These are phyloP conservation scores for Kwoniella sp. DNA, from an alignment of 768 basidiomycete species.

Conservation along the genomic window DNA sequence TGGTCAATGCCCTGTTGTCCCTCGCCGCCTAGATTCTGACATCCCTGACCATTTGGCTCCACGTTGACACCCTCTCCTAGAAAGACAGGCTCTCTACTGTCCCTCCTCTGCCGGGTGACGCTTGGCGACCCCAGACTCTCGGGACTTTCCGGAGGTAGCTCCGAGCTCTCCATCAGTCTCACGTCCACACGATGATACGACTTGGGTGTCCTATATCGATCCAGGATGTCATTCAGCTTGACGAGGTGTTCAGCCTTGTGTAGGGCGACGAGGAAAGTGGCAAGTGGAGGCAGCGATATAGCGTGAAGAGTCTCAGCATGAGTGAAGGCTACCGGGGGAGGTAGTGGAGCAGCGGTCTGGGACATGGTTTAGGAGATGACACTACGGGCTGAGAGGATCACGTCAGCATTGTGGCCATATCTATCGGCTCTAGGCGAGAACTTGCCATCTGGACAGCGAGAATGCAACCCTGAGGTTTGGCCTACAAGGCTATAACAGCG, in stretches of 20 bases:
- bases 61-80: not conserved
- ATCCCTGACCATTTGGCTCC: no score
- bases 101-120: not conserved
- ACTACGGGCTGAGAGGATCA: no score
- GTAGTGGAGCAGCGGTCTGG: slow-evolving; percentile 3
- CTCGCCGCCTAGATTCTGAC: no score
- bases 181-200: slow-evolving; percentile 38
- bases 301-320: slow-evolving; percentile 34
- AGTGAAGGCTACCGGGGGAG: slow-evolving; percentile 25
- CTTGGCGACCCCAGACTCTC: slow-evolving; percentile 1
- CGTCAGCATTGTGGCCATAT: no score
- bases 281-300: slow-evolving; percentile 33
- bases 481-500: no score
- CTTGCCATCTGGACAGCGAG: no score
- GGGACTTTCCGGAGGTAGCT: slow-evolving; percentile 23
- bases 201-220: slow-evolving; percentile 30
- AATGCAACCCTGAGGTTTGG: no score
- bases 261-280: slow-evolving; percentile 24
- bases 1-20: no score
- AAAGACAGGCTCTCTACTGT: slow-evolving; percentile 2
- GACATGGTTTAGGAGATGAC: no score
- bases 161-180: slow-evolving; percentile 26
- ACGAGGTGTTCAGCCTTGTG: slow-evolving; percentile 23
- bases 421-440: no score
- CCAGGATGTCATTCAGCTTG: slow-evolving; percentile 33